Percentiles rank a stretch among this genome's conserved stretches.
Evolutionary conservation across 345 rosid species (phyloP).

Genomic region (Acer campestre): DNA sequence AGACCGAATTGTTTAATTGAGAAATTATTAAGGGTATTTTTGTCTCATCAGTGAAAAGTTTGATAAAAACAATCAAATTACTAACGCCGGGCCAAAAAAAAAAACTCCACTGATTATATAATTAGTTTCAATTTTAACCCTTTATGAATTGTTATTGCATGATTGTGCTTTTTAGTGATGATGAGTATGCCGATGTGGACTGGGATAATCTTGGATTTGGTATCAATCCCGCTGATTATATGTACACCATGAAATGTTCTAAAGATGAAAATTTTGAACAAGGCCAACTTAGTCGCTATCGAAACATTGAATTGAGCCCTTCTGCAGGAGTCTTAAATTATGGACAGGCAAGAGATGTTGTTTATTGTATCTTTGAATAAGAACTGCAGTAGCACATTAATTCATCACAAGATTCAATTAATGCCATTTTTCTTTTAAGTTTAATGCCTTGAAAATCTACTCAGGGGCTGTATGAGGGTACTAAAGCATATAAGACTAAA

Average conservation of each 20-base stretch:
- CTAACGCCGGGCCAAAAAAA: too few relatives aligned
- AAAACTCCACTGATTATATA: too few relatives aligned
- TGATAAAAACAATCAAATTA: too few relatives aligned
- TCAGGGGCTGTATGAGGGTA: constrained; percentile 82
- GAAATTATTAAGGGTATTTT: too few relatives aligned
- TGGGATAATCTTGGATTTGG: constrained; percentile 89
- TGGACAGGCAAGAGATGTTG: constrained; percentile 68
- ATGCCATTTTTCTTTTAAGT: too few relatives aligned
- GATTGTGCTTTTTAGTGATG: constrained; percentile 31
- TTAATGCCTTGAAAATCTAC: not conserved
- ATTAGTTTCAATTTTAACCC: too few relatives aligned
- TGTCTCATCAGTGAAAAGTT: too few relatives aligned
- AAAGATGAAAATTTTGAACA: constrained; percentile 44
- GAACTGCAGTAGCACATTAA: not conserved
- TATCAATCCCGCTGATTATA: constrained; percentile 63
- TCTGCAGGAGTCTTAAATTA: constrained; percentile 81
- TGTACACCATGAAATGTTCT: constrained; percentile 68
- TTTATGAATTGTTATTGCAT: not conserved
- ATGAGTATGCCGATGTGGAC: constrained; percentile 70
- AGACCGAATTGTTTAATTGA: too few relatives aligned
- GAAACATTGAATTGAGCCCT: constrained; percentile 73
- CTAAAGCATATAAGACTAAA: constrained; percentile 76
- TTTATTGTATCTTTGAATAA: not conserved
- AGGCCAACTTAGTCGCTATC: constrained; percentile 55
- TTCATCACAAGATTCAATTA: not conserved